Evolutionary conservation across 2,329 filamentous ascomycete species (phyloP).

Genomic region (Alternaria sp.): DNA sequence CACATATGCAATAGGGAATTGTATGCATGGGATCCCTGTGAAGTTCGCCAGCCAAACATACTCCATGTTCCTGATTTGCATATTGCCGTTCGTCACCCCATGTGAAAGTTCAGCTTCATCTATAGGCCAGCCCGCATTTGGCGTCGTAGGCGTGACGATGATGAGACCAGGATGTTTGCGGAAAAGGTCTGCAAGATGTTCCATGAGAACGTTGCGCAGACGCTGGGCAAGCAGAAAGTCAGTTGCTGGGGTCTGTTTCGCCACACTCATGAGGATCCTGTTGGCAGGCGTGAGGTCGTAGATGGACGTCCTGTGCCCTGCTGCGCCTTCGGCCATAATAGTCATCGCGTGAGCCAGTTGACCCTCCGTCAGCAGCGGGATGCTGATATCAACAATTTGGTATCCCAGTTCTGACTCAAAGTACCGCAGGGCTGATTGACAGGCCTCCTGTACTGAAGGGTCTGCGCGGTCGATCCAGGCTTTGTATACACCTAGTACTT

Average conservation of each 20-base stretch:
- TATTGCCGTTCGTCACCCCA: conserved; percentile 77
- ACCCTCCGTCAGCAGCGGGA: conserved; percentile 72
- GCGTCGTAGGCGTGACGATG: conserved; percentile 78
- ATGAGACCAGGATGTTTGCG: conserved; percentile 74
- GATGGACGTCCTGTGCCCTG: conserved; percentile 56
- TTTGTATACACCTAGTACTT: conserved; percentile 72
- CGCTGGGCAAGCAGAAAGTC: conserved; percentile 78
- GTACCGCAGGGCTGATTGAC: conserved; percentile 66
- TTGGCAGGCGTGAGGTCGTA: conserved; percentile 69
- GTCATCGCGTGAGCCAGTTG: conserved; percentile 79
- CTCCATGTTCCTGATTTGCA: conserved; percentile 77
- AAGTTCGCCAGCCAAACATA: conserved; percentile 88
- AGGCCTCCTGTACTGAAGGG: conserved; percentile 65
- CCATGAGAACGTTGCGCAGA: conserved; percentile 78
- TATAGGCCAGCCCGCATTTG: conserved; percentile 76
- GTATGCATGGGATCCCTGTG: conserved; percentile 76
- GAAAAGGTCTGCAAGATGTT: conserved; percentile 75
- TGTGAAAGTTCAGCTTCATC: conserved; percentile 66
- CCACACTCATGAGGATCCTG: conserved; percentile 71
- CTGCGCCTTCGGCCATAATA: conserved; percentile 75
- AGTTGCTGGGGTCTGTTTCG: conserved; percentile 66
- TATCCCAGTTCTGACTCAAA: conserved; percentile 63
- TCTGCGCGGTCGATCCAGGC: conserved; percentile 75
- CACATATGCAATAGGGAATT: conserved; percentile 76
- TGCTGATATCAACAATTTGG: conserved; percentile 63